Conservation (phyloP, 2,329 filamentous ascomycete species). For the Claviceps humidiphila region DNA sequence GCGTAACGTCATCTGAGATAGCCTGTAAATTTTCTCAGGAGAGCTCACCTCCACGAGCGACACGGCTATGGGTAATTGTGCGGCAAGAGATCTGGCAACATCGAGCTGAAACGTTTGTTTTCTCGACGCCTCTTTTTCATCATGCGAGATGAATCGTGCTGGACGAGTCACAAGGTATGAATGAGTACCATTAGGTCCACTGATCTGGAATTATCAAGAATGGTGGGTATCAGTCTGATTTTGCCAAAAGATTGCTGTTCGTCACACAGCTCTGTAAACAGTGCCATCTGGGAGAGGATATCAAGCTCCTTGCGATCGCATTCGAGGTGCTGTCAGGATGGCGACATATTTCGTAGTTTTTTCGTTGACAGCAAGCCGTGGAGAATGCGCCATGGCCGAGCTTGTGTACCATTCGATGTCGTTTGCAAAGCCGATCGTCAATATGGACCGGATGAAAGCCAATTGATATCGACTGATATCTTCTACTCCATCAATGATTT, state of each 20-base stretch:
- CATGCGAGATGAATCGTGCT: conserved; percentile 14
- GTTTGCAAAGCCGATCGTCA: conserved; percentile 22
- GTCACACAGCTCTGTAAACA: neutral
- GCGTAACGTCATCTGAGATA: conserved; percentile 7
- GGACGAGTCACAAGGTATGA: conserved; percentile 15
- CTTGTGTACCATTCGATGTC: conserved; percentile 17
- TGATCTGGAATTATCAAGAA: conserved; percentile 13
- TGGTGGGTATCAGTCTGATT: conserved; percentile 6
- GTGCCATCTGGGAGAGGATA: conserved; percentile 10
- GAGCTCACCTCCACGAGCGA: conserved; percentile 14
- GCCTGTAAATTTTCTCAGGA: no score
- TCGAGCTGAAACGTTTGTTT: conserved; percentile 4
- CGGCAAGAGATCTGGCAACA: no score
- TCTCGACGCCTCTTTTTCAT: conserved; percentile 9
- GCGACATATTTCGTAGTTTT: no score
- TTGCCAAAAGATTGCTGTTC: neutral
- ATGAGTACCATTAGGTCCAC: conserved; percentile 11
- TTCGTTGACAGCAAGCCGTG: no score
- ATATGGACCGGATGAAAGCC: conserved; percentile 29
- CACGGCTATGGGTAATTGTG: conserved; percentile 17
- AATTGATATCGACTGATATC: conserved; percentile 6
- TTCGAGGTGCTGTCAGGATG: conserved; percentile 13
- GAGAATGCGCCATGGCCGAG: no score
- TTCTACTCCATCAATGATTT: conserved; percentile 14
- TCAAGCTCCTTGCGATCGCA: conserved; percentile 10